Evolutionary conservation across 1,139 yeast species (phyloP).

Genomic region (Ashbya aceris): DNA sequence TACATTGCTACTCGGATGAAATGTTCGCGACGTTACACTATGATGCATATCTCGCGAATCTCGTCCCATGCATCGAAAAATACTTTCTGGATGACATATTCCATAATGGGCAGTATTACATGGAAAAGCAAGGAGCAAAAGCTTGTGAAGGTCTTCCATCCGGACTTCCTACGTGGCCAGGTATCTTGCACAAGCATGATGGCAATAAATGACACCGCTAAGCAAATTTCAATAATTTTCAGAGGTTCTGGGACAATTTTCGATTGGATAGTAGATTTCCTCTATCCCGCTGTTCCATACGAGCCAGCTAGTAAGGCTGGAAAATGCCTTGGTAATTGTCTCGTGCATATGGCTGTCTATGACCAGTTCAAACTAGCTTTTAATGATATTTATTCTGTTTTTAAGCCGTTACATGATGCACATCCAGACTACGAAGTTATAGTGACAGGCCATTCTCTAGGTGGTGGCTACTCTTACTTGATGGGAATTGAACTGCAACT

Average conservation of each 20-base stretch:
- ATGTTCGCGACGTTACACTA: too few relatives aligned
- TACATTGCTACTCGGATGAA: too few relatives aligned
- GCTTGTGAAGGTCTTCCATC: too few relatives aligned
- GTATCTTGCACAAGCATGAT: background rate
- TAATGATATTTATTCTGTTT: conserved; percentile 26
- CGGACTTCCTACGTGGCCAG: too few relatives aligned
- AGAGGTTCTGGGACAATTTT: conserved; percentile 43
- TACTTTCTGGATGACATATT: too few relatives aligned
- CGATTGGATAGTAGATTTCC: conserved; percentile 43
- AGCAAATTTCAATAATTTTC: conserved; percentile 35
- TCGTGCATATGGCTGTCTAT: conserved; percentile 45
- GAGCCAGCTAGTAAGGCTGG: background rate
- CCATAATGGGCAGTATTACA: too few relatives aligned
- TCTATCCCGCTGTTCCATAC: conserved; percentile 6
- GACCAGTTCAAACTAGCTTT: conserved; percentile 31
- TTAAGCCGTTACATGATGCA: conserved; percentile 12
- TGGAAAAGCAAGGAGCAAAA: too few relatives aligned
- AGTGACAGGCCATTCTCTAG: conserved; percentile 55
- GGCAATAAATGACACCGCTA: conserved; percentile 6
- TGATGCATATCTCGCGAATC: too few relatives aligned
- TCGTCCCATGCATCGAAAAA: too few relatives aligned
- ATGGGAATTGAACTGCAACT: conserved; percentile 44
- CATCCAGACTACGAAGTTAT: conserved; percentile 35
- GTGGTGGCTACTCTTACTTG: conserved; percentile 50
- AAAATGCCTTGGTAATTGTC: conserved; percentile 35